Evolutionary conservation across 805 yeast species (phyloP), one percentile per base, ranked within the genome.

Genomic region (Yamadazyma laniorum): DNA sequence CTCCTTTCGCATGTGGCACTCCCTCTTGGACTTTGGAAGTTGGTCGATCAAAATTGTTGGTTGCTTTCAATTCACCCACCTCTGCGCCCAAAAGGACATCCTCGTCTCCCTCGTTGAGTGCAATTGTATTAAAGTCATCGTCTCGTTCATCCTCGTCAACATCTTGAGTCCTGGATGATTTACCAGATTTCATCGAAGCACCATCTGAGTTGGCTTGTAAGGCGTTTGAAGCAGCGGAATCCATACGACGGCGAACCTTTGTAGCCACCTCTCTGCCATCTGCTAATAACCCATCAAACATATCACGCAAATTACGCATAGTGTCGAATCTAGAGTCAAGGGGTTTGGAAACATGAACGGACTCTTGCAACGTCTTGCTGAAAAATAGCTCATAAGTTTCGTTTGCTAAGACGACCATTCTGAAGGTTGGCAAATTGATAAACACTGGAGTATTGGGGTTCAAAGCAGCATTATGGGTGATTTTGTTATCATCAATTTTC

Each of bases 391-490:
- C 98, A 49, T 88, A 84, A 0, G 96, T 85, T 53, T 89, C 98
- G 57, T 90, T 96, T 0, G 98, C 97, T 5, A 91, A 67, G 5
- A 93, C 66, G 1, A 93, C 95, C 99, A 91, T 91, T 45, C 98
- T 70, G 64, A 91, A 91, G 0, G 96, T 89, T 0, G 98, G 87
- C 13, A 88, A 65, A 37, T 84, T 85, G 36, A 90, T 72, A 41
- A 66, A 78, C 7, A 82, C 79, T 1, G 95, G 95, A 22, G 81
- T 76, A 22, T 75, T 71, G 3, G 96, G 96, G 54, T 88, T 86
- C 26, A 88, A 64, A 0, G 95, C 96, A 4, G 79, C 86, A 54
- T 89, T 88, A 34, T 87, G 88, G 18, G 70, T 70, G 29, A 77
- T 59, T 18, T 40, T 41, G 22, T 40, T 52, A 40, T 58, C 49